Evolutionary conservation across 768 basidiomycete species (phyloP), one percentile per base, ranked within the genome.

Genomic region (Suillus spraguei): DNA sequence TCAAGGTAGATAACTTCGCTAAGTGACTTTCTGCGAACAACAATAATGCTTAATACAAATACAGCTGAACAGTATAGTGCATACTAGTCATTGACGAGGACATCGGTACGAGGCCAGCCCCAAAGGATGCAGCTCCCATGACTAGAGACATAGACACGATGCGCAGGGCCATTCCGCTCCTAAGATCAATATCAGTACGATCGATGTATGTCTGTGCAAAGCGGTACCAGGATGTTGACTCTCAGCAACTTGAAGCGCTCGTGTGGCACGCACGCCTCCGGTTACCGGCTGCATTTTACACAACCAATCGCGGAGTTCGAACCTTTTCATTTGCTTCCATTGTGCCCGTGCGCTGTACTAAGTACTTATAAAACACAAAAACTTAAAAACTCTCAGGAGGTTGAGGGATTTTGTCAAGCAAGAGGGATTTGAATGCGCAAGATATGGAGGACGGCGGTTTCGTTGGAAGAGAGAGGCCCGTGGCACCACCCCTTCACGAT

Each of bases 51-150:
- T 66, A 42, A 68, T 61, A 46, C 42, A 17, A 41, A 39, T 58
- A 11, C 20, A 22, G 42, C 24, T 22, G 16, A 50, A 59, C 16
- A 52, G 35, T 42, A 59, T 59, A 63, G 64, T 59, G 67, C 62
- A 62, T 38, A 91, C 89, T 87, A 49, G 90, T 89, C 68, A 91
- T 86, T 32, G 84, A 77, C 68, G 94, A 83, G 47, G 85, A 87
- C 41, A 97, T 74, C 0, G 96, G 96, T 41, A 91, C 72, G 67
- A 90, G 85, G 41, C 94, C 95, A 32, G 85, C 80, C 24, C 79
- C 81, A 68, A 94, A 92, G 1, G 89, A 88, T 11, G 82, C 79
- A 24, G 78, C 79, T 49, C 87, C 91, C 47, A 94, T 79, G 5
- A 87, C 71, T 49, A 79, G 76, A 32, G 88, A 82, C 88, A 93